phyloP scores from a whole-genome alignment of 148 eudicot species.

The Camellia granthamiana region DNA sequence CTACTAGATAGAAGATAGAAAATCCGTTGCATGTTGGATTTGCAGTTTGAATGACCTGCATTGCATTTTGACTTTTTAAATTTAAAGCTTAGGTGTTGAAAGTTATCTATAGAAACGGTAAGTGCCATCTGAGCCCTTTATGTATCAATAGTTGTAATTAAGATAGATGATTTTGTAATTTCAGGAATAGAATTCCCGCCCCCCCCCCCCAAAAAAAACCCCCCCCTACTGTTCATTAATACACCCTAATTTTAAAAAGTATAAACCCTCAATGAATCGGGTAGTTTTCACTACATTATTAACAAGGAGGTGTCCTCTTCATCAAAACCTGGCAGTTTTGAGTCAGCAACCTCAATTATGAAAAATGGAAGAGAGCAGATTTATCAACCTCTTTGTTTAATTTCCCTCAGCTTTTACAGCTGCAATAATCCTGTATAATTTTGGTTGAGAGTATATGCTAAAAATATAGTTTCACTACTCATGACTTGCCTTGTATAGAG shows the following conservation, averaged over 20 bases:
- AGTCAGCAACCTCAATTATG: not conserved
- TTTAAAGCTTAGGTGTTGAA: not conserved
- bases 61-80: not conserved
- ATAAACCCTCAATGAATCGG: not conserved
- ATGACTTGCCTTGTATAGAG: conserved; percentile 34
- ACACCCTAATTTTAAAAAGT: not conserved
- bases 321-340: not conserved
- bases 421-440: not conserved
- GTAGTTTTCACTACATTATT: not conserved
- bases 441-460: not conserved
- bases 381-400: not conserved
- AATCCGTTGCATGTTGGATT: not conserved
- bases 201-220: too few relatives aligned
- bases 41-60: not conserved
- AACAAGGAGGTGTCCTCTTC: not conserved
- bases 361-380: not conserved
- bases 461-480: not conserved
- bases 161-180: not conserved
- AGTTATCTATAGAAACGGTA: not conserved
- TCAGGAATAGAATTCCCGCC: not conserved
- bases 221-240: not conserved
- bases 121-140: not conserved
- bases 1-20: not conserved
- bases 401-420: not conserved
- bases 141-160: not conserved